Evolutionary conservation across 495 filamentous ascomycete species (phyloP), one percentile per base, ranked within the genome.

Genomic region (Parathielavia appendiculata): DNA sequence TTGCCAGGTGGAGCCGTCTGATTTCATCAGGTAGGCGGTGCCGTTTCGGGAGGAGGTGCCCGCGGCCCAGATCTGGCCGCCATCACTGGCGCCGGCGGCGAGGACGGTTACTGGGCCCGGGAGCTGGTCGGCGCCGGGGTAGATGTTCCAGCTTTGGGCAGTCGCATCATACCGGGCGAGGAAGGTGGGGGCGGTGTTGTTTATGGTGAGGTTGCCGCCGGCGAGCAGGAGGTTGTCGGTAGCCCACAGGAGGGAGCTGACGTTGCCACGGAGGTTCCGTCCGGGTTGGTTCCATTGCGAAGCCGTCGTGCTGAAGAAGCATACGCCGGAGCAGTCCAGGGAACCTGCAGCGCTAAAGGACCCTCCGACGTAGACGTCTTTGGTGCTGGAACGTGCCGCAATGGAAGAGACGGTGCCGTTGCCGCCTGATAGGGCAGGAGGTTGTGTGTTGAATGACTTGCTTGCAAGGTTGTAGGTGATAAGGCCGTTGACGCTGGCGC

Each of bases 311-410:
- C 86, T 84, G 70, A 86, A 92, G 56, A 86, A 76, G 73, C 93
- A 99, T 20, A 99, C 82, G 44, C 81, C 83, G 1, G 84, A 81
- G 66, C 93, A 99, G 40, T 77, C 83, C 22, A 97, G 79, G 11
- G 86, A 83, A n/a, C 93, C 95, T 32, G 91, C 95, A 11, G 79
- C 77, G 2, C 81, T 75, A 63, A 97, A 98, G 30, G 78, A 82
- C 32, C 93, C 93, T 16, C 86, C 93, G 34, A 97, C 84, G 69
- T 89, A 99, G 35, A 99, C 78, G 41, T 92, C 81, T 1, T 77
- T 73, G 30, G 85, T 85, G 56, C 76, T 78, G 6, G 88, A 85
- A 39, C 84, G 83, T 8, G 79, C 71, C 16, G 81, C 82, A 61
- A 96, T 88, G 26, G 88, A 76, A 59, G 91, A 87, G 49, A 96